Percentiles rank a stretch among this genome's conserved stretches.
These are phyloP conservation scores for Spinacia oleracea DNA, from an alignment of 179 eudicot genomes.

Conservation along the genomic window DNA sequence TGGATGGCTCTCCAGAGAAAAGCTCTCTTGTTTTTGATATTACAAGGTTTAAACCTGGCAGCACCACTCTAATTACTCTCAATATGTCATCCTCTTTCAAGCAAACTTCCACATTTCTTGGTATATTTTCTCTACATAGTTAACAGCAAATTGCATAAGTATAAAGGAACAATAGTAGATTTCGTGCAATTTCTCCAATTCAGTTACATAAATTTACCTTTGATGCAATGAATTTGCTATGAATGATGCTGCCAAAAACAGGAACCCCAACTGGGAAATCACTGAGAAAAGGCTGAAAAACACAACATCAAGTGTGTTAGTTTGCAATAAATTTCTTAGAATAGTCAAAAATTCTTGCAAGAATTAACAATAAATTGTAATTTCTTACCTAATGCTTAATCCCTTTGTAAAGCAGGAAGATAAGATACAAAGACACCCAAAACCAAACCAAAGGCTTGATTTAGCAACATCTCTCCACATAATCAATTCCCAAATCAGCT, in stretches of 20 bases:
- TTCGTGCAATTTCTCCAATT: neutral
- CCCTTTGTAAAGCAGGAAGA: slow-evolving; percentile 89
- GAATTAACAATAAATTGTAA: too few species aligned
- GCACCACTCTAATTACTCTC: slow-evolving; percentile 55
- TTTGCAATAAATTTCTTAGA: too few species aligned
- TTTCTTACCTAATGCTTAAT: slow-evolving; percentile 61
- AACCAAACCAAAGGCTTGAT: slow-evolving; percentile 96
- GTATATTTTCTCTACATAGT: slow-evolving; percentile 43
- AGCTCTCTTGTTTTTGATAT: slow-evolving; percentile 57
- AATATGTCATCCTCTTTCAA: slow-evolving; percentile 75
- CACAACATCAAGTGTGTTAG: neutral
- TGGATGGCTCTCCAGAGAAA: slow-evolving; percentile 95
- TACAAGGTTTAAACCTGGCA: slow-evolving; percentile 70
- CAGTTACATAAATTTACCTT: slow-evolving; percentile 38
- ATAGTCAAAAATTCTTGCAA: too few species aligned
- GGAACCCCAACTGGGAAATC: slow-evolving; percentile 76
- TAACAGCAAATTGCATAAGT: slow-evolving; percentile 10
- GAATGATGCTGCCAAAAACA: slow-evolving; percentile 72
- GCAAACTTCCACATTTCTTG: slow-evolving; percentile 37
- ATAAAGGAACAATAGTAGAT: neutral
- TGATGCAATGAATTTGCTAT: slow-evolving; percentile 58
- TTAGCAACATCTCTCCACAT: slow-evolving; percentile 92
- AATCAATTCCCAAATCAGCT: slow-evolving; percentile 56
- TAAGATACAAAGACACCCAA: slow-evolving; percentile 77
- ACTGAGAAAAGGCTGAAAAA: slow-evolving; percentile 63